Evolutionary conservation across 805 yeast species (phyloP).

Genomic region (Myxozyma nipponensis): DNA sequence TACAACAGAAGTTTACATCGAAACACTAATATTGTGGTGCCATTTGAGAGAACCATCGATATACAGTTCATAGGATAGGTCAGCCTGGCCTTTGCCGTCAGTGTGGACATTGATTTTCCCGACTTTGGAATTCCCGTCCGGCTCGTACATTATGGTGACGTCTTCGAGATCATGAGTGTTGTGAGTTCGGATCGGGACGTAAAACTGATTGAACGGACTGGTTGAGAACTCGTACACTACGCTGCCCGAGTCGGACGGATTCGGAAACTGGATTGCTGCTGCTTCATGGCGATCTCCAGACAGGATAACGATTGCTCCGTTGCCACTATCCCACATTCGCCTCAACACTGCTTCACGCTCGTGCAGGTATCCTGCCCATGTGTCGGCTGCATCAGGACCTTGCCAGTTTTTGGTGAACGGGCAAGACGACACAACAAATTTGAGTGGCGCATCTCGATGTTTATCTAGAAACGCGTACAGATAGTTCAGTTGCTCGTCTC

Average conservation of each 20-base stretch:
- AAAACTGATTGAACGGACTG: constrained; percentile 30
- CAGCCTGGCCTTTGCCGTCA: constrained; percentile 2
- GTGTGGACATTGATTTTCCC: constrained; percentile 25
- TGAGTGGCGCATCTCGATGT: constrained; percentile 23
- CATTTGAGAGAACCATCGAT: constrained; percentile 22
- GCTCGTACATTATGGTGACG: constrained; percentile 26
- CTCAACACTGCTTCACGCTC: constrained; percentile 22
- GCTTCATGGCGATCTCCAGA: constrained; percentile 32
- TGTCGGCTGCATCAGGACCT: constrained; percentile 23
- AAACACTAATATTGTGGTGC: constrained; percentile 4
- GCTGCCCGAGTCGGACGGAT: constrained; percentile 10
- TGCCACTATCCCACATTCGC: constrained; percentile 18
- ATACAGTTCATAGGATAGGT: constrained; percentile 6
- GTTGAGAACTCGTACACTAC: constrained; percentile 30
- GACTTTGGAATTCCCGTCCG: constrained; percentile 27
- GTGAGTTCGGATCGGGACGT: constrained; percentile 27
- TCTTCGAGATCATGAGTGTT: constrained; percentile 21
- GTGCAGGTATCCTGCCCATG: constrained; percentile 31
- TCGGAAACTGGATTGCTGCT: constrained; percentile 30
- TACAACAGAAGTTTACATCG: too few relatives aligned
- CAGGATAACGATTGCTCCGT: constrained; percentile 23
- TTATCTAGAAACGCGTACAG: constrained; percentile 25
- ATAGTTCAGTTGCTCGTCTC: constrained; percentile 24
- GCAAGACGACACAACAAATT: constrained; percentile 29
- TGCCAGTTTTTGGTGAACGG: constrained; percentile 32